Base-by-base conservation (phyloP, 2,329 filamentous ascomycete species). In the Pezizomycotina sp. region DNA sequence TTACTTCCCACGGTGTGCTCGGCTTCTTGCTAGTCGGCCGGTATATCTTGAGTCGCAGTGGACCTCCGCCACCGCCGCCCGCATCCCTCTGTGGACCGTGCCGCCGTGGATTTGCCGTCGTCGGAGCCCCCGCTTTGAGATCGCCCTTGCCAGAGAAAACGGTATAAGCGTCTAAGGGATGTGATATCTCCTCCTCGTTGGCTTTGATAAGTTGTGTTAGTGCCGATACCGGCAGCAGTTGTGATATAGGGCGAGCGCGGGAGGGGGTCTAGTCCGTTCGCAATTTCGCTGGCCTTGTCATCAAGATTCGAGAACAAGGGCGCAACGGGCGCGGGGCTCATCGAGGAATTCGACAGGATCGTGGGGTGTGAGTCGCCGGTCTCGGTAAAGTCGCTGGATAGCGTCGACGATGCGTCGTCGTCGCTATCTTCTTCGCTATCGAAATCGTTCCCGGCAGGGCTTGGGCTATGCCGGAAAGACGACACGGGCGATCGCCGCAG, bases 61-160 rank as follows among this genome's bases (percentile, higher is more conserved):
- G 79, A 14, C 34, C 36, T n/a, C n/a, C n/a, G n/a, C n/a, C n/a
- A n/a, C n/a, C n/a, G n/a, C n/a, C n/a, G 18, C 26, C 33, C 26
- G 36, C 16, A 25, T 44, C 41, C 10, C 19, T 44, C 5, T 36
- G 40, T 30, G 39, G 41, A 5, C 41, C 41, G 18, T 39, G 40
- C 18, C 41, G 27, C n/a, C 41, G 41, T n/a, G n/a, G n/a, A n/a
- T n/a, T n/a, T n/a, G n/a, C n/a, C 3, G 40, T 24, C 5, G 33
- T 35, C 24, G 41, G 41, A 7, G 36, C 41, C 4, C 27, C n/a
- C 3, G 41, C 41, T 31, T 75, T 78, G 5, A 76, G 68, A 43
- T 84, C 80, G 12, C 77, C 80, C 53, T 83, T 75, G 1, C 79
- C 81, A 38, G 75, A 81, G 23, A 81, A 65, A 10, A 74, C 69